Evolutionary conservation across 306 rosid genomes (phyloP).

Genomic region (Astragalus glycyphyllos): DNA sequence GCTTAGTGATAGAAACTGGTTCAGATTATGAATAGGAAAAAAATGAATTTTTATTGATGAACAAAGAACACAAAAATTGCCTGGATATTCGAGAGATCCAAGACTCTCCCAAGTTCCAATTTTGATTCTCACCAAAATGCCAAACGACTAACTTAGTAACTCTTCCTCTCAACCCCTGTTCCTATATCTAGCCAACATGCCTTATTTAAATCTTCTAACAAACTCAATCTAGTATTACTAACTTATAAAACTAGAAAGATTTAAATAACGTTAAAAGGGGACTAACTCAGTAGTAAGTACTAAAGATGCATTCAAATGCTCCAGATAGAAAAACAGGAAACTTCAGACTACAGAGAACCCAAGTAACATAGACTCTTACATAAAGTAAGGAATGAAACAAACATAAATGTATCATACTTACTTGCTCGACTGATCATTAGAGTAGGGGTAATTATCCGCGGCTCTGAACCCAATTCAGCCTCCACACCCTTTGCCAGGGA

Average conservation of each 20-base stretch:
- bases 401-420: constrained; percentile 60
- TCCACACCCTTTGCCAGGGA: constrained; percentile 95
- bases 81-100: neutral
- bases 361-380: constrained; percentile 4
- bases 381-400: constrained; percentile 19
- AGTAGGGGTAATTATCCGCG: constrained; percentile 85
- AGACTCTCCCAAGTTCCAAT: neutral
- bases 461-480: constrained; percentile 83
- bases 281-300: constrained; percentile 12
- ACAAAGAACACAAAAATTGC: neutral
- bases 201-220: neutral
- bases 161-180: neutral
- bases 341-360: constrained; percentile 6
- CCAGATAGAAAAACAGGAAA: constrained; percentile 1
- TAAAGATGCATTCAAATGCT: constrained; percentile 17
- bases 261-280: constrained; percentile 1
- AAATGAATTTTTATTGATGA: neutral
- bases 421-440: constrained; percentile 88
- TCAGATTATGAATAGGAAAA: neutral
- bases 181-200: neutral
- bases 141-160: no score
- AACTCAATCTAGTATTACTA: neutral
- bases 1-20: neutral
- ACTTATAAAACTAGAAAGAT: no score
- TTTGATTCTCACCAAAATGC: neutral